phyloP scores from a whole-genome alignment of 192 early-diverging fungal species.

The Piromyces sp. region DNA sequence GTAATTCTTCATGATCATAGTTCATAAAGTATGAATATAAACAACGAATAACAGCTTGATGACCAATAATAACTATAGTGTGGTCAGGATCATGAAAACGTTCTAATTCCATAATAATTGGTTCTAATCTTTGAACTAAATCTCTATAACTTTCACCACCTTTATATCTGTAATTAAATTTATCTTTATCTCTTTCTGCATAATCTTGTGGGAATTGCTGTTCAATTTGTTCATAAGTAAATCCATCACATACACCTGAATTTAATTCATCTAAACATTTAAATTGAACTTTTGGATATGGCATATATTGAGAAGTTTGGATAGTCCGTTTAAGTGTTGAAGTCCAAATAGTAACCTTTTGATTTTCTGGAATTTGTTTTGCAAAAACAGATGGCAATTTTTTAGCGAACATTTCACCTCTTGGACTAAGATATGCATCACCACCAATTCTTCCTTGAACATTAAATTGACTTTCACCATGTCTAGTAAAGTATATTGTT shows the following conservation, averaged over 20 bases:
- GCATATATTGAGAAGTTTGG: constrained; percentile 62
- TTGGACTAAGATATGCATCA: constrained; percentile 73
- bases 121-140: constrained; percentile 87
- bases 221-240: constrained; percentile 98
- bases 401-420: constrained; percentile 69
- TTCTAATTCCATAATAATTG: constrained; percentile 90
- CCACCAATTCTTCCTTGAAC: constrained; percentile 84
- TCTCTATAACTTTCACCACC: constrained; percentile 76
- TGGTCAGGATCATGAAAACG: constrained; percentile 32
- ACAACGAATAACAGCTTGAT: constrained; percentile 92
- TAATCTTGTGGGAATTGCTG: constrained; percentile 83
- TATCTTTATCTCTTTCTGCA: constrained; percentile 87
- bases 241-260: constrained; percentile 90
- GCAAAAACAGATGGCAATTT: constrained; percentile 67
- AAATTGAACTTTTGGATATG: constrained; percentile 84
- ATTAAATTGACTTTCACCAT: constrained; percentile 92
- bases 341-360: constrained; percentile 64
- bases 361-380: constrained; percentile 18
- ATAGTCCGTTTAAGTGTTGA: constrained; percentile 86
- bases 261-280: constrained; percentile 96
- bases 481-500: constrained; percentile 16
- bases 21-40: constrained; percentile 97
- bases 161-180: constrained; percentile 64
- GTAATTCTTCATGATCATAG: constrained; percentile 80
- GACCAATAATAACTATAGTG: constrained; percentile 88